A percentile compares a stretch with the other conserved stretches of the same genome.
Evolutionary conservation across 140 eudicot genomes (phyloP).

Genomic region (Ambrosia hybrid): DNA sequence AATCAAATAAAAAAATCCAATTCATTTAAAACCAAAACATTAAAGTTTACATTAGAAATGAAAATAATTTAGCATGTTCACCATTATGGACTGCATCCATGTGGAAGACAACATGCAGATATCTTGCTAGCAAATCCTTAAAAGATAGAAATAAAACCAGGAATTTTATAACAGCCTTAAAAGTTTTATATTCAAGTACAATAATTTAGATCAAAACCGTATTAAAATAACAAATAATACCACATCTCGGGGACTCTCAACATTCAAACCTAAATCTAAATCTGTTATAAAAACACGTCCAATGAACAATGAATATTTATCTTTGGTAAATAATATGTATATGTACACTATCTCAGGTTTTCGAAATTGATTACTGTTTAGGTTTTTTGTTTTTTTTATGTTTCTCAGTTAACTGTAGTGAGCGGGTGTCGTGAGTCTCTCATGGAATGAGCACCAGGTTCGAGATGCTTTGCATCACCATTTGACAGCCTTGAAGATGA

Average conservation of each 20-base stretch:
- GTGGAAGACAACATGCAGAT: too few species aligned
- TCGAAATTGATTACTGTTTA: background rate
- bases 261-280: conserved; percentile 27
- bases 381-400: background rate
- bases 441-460: conserved; percentile 31
- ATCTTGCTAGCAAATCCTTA: too few species aligned
- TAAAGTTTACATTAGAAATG: too few species aligned
- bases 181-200: background rate
- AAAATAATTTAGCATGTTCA: too few species aligned
- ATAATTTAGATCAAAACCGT: conserved; percentile 9
- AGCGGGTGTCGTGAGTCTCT: conserved; percentile 68
- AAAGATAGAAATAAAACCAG: too few species aligned
- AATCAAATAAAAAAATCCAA: too few species aligned
- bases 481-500: conserved; percentile 55
- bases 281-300: conserved; percentile 16
- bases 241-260: background rate
- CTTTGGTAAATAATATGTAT: conserved; percentile 18
- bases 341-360: conserved; percentile 5
- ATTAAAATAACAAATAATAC: conserved; percentile 19
- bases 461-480: conserved; percentile 63
- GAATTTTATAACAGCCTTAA: too few species aligned
- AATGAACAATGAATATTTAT: conserved; percentile 12
- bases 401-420: conserved; percentile 55
- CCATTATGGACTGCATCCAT: too few species aligned
- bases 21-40: too few species aligned